Evolutionary conservation across 441 rosid genomes (phyloP).

Genomic region (Gossypium gossypioides): DNA sequence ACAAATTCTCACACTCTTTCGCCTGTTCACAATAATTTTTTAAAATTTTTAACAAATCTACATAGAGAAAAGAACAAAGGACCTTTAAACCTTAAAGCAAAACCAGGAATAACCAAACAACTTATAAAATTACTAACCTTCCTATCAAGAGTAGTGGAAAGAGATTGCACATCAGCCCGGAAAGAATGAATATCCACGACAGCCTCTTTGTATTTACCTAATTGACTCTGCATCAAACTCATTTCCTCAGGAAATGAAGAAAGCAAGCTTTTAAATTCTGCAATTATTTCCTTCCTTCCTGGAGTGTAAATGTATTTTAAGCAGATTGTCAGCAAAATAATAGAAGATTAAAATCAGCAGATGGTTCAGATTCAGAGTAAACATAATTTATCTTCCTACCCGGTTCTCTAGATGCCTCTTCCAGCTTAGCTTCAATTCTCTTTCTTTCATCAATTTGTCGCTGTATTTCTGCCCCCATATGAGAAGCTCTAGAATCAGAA

Average conservation of each 20-base stretch:
- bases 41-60: background rate
- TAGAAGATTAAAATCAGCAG: background rate
- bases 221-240: conserved; percentile 73
- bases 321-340: conserved; percentile 12
- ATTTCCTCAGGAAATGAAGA: conserved; percentile 87
- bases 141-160: conserved; percentile 53
- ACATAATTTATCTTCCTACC: conserved; percentile 37
- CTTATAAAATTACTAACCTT: conserved; percentile 46
- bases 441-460: conserved; percentile 54
- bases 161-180: conserved; percentile 75
- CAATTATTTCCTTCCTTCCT: conserved; percentile 86
- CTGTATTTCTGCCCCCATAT: conserved; percentile 56
- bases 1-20: conserved; percentile 53
- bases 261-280: conserved; percentile 75
- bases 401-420: conserved; percentile 61
- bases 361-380: conserved; percentile 10
- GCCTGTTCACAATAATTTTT: conserved; percentile 38
- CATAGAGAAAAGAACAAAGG: conserved; percentile 10
- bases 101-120: conserved; percentile 15
- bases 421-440: conserved; percentile 51
- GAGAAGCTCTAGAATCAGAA: conserved; percentile 55
- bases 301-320: conserved; percentile 26
- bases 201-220: conserved; percentile 63
- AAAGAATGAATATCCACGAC: conserved; percentile 70
- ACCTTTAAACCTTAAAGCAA: conserved; percentile 16